These are phyloP conservation scores for Spergularia marina DNA, from an alignment of 148 eudicot species.

Conservation along the genomic window DNA sequence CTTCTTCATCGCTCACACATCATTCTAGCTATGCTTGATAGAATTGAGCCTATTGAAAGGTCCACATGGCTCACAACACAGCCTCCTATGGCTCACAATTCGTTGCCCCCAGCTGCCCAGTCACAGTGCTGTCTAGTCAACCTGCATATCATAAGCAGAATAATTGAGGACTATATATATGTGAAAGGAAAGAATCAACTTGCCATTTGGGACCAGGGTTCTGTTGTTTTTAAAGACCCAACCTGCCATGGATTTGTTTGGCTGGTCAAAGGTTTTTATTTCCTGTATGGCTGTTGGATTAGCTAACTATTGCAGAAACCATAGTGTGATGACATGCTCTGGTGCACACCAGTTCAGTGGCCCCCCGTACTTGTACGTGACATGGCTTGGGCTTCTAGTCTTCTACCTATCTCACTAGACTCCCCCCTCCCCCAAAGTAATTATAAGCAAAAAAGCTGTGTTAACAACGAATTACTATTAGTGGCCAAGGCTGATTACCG, in stretches of 20 bases:
- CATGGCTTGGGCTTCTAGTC: neutral
- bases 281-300: conserved; percentile 3
- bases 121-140: neutral
- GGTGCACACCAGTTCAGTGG: neutral
- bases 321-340: neutral
- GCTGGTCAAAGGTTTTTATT: neutral
- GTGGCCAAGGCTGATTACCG: neutral
- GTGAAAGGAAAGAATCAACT: neutral
- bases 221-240: neutral
- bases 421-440: neutral
- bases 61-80: conserved; percentile 5
- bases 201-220: neutral
- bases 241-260: conserved; percentile 1
- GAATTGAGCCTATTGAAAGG: neutral
- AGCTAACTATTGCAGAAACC: neutral
- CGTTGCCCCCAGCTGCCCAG: neutral
- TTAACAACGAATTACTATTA: no score
- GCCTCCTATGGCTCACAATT: neutral
- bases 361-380: neutral
- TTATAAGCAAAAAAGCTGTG: no score
- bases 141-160: neutral
- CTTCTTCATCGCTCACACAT: neutral
- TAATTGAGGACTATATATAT: neutral
- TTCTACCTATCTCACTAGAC: neutral
- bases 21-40: neutral